A percentile compares a stretch with the other conserved stretches of the same genome.
These are phyloP conservation scores for Cladorrhinum sp. DNA, from an alignment of 2,329 filamentous ascomycete species.

Conservation along the genomic window DNA sequence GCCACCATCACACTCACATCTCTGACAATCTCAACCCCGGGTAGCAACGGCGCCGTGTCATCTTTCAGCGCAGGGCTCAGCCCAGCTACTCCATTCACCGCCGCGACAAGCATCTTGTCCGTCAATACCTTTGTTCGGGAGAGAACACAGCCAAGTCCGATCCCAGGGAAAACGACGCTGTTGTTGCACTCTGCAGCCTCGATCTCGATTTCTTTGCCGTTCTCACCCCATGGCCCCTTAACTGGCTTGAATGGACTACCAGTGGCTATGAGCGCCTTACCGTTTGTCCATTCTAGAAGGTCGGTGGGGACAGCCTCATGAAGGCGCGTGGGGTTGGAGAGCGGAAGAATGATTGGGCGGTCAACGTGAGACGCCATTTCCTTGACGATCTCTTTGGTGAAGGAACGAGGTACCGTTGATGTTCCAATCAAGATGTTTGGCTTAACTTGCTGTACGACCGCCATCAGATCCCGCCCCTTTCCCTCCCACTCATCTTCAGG, in stretches of 20 bases:
- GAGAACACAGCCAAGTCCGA: constrained; percentile 76
- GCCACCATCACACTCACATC: constrained; percentile 77
- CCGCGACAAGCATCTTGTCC: constrained; percentile 78
- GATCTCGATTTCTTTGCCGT: constrained; percentile 44
- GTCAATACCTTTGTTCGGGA: constrained; percentile 65
- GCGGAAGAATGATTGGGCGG: constrained; percentile 73
- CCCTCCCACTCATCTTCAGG: constrained; percentile 61
- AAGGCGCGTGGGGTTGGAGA: constrained; percentile 80
- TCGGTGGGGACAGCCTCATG: constrained; percentile 80
- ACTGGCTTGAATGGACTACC: constrained; percentile 80
- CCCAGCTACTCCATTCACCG: constrained; percentile 68
- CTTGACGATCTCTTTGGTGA: constrained; percentile 69
- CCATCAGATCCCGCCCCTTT: constrained; percentile 57
- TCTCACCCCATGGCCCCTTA: constrained; percentile 52
- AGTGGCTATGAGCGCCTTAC: constrained; percentile 75
- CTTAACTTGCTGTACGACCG: constrained; percentile 66
- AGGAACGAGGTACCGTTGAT: constrained; percentile 72
- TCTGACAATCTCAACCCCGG: constrained; percentile 71
- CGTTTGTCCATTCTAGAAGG: constrained; percentile 73
- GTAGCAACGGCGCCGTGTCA: constrained; percentile 64
- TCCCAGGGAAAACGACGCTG: constrained; percentile 79
- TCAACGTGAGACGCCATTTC: constrained; percentile 74
- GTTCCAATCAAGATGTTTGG: constrained; percentile 84
- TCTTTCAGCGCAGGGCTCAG: constrained; percentile 67
- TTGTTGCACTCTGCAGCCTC: constrained; percentile 82